phyloP scores from a whole-genome alignment of 768 basidiomycete genomes.

The Leccinum obscurum region DNA sequence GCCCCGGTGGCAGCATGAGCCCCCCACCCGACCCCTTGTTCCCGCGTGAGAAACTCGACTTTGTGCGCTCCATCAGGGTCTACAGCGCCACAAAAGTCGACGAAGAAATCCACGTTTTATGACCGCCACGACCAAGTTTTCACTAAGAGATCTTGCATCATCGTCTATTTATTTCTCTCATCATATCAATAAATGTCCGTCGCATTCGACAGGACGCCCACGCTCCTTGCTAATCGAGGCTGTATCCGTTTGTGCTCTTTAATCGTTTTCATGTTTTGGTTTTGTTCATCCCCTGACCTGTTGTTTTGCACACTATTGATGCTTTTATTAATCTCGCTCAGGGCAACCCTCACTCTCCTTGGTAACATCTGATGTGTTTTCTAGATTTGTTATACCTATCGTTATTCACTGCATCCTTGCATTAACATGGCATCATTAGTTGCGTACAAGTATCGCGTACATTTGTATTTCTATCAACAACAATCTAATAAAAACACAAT shows the following conservation, averaged over 20 bases:
- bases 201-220: conserved; percentile 14
- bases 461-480: conserved; percentile 22
- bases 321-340: conserved; percentile 12
- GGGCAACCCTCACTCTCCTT: conserved; percentile 10
- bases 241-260: conserved; percentile 5
- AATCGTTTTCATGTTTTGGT: background rate
- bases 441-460: conserved; percentile 8
- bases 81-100: conserved; percentile 49
- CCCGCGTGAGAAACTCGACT: conserved; percentile 42
- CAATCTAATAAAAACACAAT: conserved; percentile 7
- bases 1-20: conserved; percentile 20
- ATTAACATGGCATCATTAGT: conserved; percentile 12
- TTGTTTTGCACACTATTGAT: conserved; percentile 8
- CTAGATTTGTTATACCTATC: conserved; percentile 10
- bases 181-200: conserved; percentile 7
- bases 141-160: background rate
- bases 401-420: conserved; percentile 11
- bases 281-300: background rate
- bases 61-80: conserved; percentile 53
- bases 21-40: conserved; percentile 26
- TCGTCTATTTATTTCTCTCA: conserved; percentile 2
- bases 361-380: background rate
- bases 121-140: conserved; percentile 7
- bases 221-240: conserved; percentile 15
- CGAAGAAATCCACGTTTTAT: conserved; percentile 27